phyloP scores from a whole-genome alignment of 345 rosid species.

The Aquilaria sinensis region DNA sequence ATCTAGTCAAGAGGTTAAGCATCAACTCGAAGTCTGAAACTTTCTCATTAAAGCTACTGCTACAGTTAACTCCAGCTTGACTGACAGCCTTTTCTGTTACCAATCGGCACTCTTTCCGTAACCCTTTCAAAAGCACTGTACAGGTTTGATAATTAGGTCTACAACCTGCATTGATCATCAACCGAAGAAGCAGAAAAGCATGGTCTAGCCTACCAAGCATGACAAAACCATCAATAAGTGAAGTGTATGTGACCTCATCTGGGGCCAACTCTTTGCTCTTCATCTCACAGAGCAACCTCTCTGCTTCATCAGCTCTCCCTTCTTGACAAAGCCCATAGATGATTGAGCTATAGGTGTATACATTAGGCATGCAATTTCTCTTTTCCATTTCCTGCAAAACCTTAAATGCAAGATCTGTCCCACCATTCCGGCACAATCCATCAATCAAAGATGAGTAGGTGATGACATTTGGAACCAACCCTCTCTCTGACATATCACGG shows the following conservation, averaged over 20 bases:
- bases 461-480: slow-evolving; percentile 40
- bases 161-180: slow-evolving; percentile 41
- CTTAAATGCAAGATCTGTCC: slow-evolving; percentile 33
- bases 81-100: slow-evolving; percentile 31
- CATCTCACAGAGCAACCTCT: slow-evolving; percentile 50
- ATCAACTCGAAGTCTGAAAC: slow-evolving; percentile 22
- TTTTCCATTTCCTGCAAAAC: slow-evolving; percentile 46
- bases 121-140: slow-evolving; percentile 46
- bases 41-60: slow-evolving; percentile 24
- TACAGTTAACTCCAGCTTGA: slow-evolving; percentile 28
- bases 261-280: slow-evolving; percentile 35
- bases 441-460: slow-evolving; percentile 57
- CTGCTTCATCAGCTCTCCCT: slow-evolving; percentile 48
- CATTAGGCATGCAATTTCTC: slow-evolving; percentile 37
- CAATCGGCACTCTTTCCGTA: slow-evolving; percentile 36
- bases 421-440: slow-evolving; percentile 42
- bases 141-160: slow-evolving; percentile 53
- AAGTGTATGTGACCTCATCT: slow-evolving; percentile 43
- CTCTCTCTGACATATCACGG: slow-evolving; percentile 33
- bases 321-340: slow-evolving; percentile 52
- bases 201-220: slow-evolving; percentile 45
- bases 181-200: slow-evolving; percentile 40
- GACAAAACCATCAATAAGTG: slow-evolving; percentile 53
- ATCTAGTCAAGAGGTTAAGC: slow-evolving; percentile 32
- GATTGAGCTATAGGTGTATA: slow-evolving; percentile 49